These are phyloP conservation scores for Aegilops tauschii DNA, from an alignment of 176 grass and related monocot species.

Conservation along the genomic window DNA sequence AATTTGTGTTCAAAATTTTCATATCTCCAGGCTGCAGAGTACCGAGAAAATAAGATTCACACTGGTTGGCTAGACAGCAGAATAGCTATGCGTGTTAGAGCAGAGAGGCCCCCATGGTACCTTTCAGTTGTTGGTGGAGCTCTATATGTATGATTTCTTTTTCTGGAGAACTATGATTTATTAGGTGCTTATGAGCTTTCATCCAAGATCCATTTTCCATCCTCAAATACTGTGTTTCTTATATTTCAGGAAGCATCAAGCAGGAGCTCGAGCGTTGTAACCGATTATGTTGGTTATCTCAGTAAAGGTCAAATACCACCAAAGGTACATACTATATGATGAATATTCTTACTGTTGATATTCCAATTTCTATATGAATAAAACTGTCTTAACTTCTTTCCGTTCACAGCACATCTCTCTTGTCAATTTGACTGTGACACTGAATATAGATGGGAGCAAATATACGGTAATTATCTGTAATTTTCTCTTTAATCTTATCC, in stretches of 20 bases:
- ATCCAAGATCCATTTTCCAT: constrained; percentile 7
- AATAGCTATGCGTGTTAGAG: constrained; percentile 99
- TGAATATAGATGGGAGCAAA: constrained; percentile 99
- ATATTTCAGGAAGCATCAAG: constrained; percentile 87
- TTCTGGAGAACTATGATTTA: constrained; percentile 22
- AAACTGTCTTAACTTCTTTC: constrained; percentile 34
- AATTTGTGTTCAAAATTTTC: constrained; percentile 15
- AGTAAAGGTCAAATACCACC: constrained; percentile 99
- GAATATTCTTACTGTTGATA: constrained; percentile 32
- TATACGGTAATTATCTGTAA: constrained; percentile 71
- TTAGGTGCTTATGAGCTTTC: constrained; percentile 12
- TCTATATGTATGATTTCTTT: constrained; percentile 73
- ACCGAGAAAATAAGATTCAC: constrained; percentile 96
- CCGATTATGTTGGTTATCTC: constrained; percentile 93
- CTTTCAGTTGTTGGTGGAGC: constrained; percentile 95
- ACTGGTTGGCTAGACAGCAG: constrained; percentile 98
- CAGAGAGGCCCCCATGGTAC: constrained; percentile 99
- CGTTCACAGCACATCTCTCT: constrained; percentile 94
- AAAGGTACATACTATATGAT: constrained; percentile 59
- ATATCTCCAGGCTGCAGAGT: constrained; percentile 63
- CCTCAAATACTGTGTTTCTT: constrained; percentile 30
- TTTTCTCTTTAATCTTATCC: constrained; percentile 31
- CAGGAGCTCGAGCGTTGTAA: constrained; percentile 77
- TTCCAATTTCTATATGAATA: constrained; percentile 8
- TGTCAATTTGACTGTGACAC: constrained; percentile 87